Evolutionary conservation across 2,329 filamentous ascomycete species (phyloP), one percentile per base, ranked within the genome.

Genomic region (Parastagonospora avenae): DNA sequence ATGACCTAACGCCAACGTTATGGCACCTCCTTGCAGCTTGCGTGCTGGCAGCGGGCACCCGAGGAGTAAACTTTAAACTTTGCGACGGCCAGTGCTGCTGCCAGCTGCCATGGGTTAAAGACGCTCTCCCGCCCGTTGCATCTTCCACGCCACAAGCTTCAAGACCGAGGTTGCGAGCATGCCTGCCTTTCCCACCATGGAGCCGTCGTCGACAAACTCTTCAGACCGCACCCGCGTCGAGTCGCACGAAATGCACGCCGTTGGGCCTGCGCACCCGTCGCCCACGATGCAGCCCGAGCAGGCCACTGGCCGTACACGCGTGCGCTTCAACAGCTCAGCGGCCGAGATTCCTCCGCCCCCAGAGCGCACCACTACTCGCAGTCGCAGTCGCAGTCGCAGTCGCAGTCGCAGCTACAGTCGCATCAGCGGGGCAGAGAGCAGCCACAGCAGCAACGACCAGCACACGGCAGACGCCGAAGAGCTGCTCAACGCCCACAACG

Each of bases 301-400:
- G 19, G 39, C 48, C 11, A 54, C 55, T 28, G 57, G 55, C 15
- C 54, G 54, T 33, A 29, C 55, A 8, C 51, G 63, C 9, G 66
- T 69, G 33, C 60, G 66, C 30, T 67, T 69, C 54, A 68, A 67
- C 45, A 68, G 65, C 50, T 55, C 60, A 1, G 64, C 64, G 38
- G 60, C 60, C 44, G 48, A 63, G 12, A 63, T 67, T 8, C 60
- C 59, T 9, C 48, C 48, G 8, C 48, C 50, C 2, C 30, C 50
- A 16, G 55, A 57, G 12, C 48, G 41, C n/a, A n/a, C n/a, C n/a
- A n/a, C n/a, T n/a, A n/a, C n/a, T n/a, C n/a, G n/a, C 4, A 24
- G 19, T 24, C 48, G 38, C 30, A 56, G 50, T 45, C 50, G 56
- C 38, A 54, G 52, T 39, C 59, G 54, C 35, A 29, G n/a, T n/a